These are phyloP conservation scores for Coccinonectria pachysandricola DNA, from an alignment of 2,329 filamentous ascomycete genomes.

Conservation along the genomic window DNA sequence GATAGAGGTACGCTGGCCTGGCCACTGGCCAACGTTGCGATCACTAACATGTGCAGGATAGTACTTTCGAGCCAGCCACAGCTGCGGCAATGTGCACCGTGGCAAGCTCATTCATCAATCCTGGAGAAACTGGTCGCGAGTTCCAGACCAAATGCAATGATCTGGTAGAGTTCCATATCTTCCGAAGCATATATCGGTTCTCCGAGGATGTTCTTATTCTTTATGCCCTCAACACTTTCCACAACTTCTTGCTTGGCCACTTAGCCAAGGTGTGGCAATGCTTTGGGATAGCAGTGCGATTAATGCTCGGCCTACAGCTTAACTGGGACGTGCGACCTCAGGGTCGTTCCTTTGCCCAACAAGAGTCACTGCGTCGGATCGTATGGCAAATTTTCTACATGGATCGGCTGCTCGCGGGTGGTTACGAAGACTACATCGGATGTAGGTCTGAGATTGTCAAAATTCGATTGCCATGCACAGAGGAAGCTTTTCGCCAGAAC, in stretches of 20 bases:
- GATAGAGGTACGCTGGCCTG: constrained; percentile 20
- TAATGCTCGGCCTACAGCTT: constrained; percentile 28
- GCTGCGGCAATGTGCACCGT: constrained; percentile 31
- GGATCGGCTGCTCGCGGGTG: constrained; percentile 28
- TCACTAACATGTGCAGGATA: no score
- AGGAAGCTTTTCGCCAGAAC: constrained; percentile 24
- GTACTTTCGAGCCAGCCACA: constrained; percentile 23
- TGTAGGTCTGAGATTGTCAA: constrained; percentile 28
- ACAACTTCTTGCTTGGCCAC: constrained; percentile 26
- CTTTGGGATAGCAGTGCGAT: constrained; percentile 25
- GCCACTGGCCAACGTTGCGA: no score
- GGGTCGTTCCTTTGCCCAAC: constrained; percentile 23
- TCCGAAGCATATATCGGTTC: constrained; percentile 30
- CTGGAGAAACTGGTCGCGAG: constrained; percentile 21
- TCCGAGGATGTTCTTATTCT: constrained; percentile 24
- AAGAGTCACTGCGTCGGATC: constrained; percentile 26
- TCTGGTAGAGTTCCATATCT: constrained; percentile 29
- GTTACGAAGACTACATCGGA: constrained; percentile 30
- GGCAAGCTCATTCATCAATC: constrained; percentile 26
- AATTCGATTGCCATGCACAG: constrained; percentile 26
- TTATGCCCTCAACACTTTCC: constrained; percentile 25
- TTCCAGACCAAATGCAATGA: constrained; percentile 29
- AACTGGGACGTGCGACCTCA: constrained; percentile 27
- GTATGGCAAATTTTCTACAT: constrained; percentile 30
- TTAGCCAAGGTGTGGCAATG: constrained; percentile 32